Conservation (phyloP, 345 rosid species). For the Adansonia digitata region DNA sequence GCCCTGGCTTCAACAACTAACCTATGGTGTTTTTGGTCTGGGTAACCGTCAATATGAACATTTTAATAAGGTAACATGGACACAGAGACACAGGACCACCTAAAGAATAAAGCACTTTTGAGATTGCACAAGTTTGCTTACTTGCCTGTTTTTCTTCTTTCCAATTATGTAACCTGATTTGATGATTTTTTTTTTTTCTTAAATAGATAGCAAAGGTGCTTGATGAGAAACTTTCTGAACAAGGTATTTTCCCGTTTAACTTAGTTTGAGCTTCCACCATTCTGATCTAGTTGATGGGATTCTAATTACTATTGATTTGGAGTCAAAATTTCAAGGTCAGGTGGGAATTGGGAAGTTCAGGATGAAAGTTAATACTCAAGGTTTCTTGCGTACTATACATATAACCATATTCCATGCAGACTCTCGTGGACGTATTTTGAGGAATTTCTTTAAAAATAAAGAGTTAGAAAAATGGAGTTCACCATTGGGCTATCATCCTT, state of each 20-base stretch:
- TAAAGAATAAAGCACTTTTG: not conserved
- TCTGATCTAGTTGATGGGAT: not conserved
- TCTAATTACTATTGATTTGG: not conserved
- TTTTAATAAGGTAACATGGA: constrained; percentile 70
- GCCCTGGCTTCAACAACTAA: constrained; percentile 55
- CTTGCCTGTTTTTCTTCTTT: constrained; percentile 9
- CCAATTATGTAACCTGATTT: constrained; percentile 9
- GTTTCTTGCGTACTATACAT: not conserved
- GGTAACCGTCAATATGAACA: constrained; percentile 97
- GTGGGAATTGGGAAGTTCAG: not conserved
- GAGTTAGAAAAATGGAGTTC: not conserved
- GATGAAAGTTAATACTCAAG: not conserved
- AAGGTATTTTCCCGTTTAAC: constrained; percentile 38
- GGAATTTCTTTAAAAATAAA: not conserved
- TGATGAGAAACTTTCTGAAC: constrained; percentile 52
- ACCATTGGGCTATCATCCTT: not conserved
- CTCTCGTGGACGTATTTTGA: not conserved
- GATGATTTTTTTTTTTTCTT: not conserved
- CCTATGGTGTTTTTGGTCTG: constrained; percentile 73
- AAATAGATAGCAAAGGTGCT: constrained; percentile 55
- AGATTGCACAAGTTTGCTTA: not conserved
- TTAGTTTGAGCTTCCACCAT: not conserved
- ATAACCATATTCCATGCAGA: not conserved
- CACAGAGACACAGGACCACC: not conserved
- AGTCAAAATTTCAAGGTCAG: not conserved